These are phyloP conservation scores for Brassica cretica DNA, from an alignment of 345 rosid genomes.

Conservation along the genomic window DNA sequence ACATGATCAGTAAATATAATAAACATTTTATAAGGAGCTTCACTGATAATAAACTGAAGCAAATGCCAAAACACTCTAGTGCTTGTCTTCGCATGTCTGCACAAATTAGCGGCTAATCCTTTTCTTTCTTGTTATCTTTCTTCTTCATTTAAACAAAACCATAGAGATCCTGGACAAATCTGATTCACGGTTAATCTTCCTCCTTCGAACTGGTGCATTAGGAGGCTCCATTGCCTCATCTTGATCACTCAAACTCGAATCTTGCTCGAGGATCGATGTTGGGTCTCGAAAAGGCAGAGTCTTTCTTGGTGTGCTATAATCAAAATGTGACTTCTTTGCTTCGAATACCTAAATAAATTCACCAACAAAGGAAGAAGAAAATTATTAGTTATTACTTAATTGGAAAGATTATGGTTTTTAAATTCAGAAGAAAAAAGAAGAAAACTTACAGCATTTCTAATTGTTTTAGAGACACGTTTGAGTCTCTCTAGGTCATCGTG, in stretches of 20 bases:
- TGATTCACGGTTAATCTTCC: neutral
- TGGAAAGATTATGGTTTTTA: neutral
- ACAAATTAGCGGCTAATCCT: constrained; percentile 8
- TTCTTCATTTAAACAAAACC: constrained; percentile 35
- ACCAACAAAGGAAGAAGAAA: neutral
- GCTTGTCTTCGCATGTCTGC: constrained; percentile 18
- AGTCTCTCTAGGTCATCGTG: constrained; percentile 31
- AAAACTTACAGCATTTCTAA: constrained; percentile 30
- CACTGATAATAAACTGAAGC: constrained; percentile 18
- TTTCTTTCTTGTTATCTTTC: neutral
- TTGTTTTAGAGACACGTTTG: constrained; percentile 32
- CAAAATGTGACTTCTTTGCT: constrained; percentile 37
- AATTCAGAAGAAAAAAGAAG: neutral
- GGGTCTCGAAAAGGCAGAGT: constrained; percentile 16
- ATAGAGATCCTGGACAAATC: constrained; percentile 35
- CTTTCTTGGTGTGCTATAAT: constrained; percentile 36
- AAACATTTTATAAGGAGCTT: constrained; percentile 7
- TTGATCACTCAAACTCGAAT: constrained; percentile 12
- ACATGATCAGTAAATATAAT: constrained; percentile 34
- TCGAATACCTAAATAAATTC: constrained; percentile 21
- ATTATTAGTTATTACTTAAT: neutral
- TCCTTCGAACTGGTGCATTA: constrained; percentile 33
- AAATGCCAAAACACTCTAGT: constrained; percentile 23
- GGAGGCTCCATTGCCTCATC: constrained; percentile 29
- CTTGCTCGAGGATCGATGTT: neutral